Evolutionary conservation across 2,329 filamentous ascomycete species (phyloP), one percentile per base, ranked within the genome.

Genomic region (Cercospora brassicicola): DNA sequence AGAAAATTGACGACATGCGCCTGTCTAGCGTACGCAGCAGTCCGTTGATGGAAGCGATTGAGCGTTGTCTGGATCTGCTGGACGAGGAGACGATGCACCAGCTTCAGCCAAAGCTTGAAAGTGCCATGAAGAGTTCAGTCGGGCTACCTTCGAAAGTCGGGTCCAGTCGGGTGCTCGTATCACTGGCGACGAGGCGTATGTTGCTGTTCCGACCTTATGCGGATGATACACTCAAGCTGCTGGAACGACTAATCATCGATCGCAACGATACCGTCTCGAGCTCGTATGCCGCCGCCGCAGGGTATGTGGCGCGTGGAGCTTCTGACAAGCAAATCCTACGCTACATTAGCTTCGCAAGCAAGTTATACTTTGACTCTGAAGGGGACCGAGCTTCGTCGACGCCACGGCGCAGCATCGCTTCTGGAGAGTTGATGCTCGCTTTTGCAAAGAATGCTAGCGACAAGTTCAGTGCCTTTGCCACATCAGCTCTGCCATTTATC

Each of bases 141-240:
- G 94, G 94, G 1, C 89, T 98, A 81, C 94, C 94, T 1, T 96
- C 93, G 0, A 98, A 98, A 82, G 91, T 98, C 59, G 95, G 93
- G 42, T 96, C 93, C 75, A 91, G 91, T 71, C 88, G 93, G 65
- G 89, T 97, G 2, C 84, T 99, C 33, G 91, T 92, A 7, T 94
- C 92, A 0, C 85, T 99, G 7, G 91, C 92, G 61, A 94, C 94
- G 61, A 88, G 93, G 11, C 91, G 94, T 71, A 88, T 87, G 39
- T 85, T 89, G 42, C 83, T 94, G 31, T 92, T 97, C 78, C 87
- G 86, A 42, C 89, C 91, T 0, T 89, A 94, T 74, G 90, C 92
- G 11, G 88, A 91, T 70, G 84, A 86, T 8, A 93, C 97, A 74
- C 83, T 97, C 61, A 90, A 89, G 71, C 78, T 93, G 9, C 86